Evolutionary conservation across 202 grass and related monocot species (phyloP), one percentile per base, ranked within the genome.

Genomic region (Hordeum pubiflorum): DNA sequence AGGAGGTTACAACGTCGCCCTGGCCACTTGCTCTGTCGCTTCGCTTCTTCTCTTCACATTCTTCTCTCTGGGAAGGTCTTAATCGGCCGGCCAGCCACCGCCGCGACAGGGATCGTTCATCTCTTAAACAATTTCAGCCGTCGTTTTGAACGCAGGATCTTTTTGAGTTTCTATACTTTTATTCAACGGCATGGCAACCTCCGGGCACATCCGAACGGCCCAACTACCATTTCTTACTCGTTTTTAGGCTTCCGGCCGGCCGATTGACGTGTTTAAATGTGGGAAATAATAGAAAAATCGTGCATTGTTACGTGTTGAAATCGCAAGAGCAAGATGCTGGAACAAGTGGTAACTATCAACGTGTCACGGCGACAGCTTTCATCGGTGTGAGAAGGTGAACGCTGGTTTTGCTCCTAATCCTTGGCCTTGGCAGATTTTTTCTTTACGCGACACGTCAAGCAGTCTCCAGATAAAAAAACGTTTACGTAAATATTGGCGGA

Each of bases 1-100:
- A 76, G 61, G 72, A 76, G 67, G 75, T 85, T 74, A 2, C 46
- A 58, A 75, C 20, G 70, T 86, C 78, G 63, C 26, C 75, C 0
- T 67, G 81, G 52, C 31, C 10, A 74, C 41, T 52, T 27, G n/a
- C 5, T 17, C 8, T 20, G 5, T 75, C 38, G 77, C 32, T 50
- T 69, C 9, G 48, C 27, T 81, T 75, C 14, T n/a, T 4, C 24
- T 1, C 26, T 50, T 46, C n/a, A 10, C 8, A 61, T 15, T 21
- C 50, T 40, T 29, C 52, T 9, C 27, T 15, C 36, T 2, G 0
- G 46, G 46, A 50, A 29, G 4, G 50, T 26, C 69, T 40, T 66
- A 50, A 50, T 72, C 17, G 7, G 50, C 74, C 21, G n/a, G 78
- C 50, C 78, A 69, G 37, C 72, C 9, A 55, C 69, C 46, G 36